Conservation (phyloP, 1,139 yeast species). For the Scheffersomyces titani region DNA sequence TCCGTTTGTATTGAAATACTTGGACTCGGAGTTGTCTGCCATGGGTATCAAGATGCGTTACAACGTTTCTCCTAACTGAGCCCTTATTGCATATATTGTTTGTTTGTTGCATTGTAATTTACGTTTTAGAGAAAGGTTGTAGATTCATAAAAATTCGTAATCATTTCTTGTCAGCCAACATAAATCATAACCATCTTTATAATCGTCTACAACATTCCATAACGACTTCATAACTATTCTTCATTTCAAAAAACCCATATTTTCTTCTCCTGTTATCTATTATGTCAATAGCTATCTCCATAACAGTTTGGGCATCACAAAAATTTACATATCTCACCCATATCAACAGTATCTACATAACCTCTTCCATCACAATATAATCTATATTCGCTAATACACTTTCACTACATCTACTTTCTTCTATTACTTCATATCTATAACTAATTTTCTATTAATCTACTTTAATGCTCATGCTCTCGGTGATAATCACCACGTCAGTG, state of each 20-base stretch:
- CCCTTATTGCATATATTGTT: slow-evolving; percentile 1
- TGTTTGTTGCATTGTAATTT: not conserved
- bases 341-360: not conserved
- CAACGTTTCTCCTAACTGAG: slow-evolving; percentile 67
- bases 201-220: no score
- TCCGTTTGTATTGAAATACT: slow-evolving; percentile 92
- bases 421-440: not conserved
- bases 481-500: slow-evolving; percentile 6
- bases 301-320: no score
- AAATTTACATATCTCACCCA: not conserved
- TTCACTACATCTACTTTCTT: not conserved
- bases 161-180: no score
- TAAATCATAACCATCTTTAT: not conserved
- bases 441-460: not conserved
- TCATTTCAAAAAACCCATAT: no score
- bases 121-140: not conserved
- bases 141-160: not conserved
- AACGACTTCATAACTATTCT: no score
- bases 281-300: no score
- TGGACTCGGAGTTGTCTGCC: slow-evolving; percentile 94
- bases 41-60: slow-evolving; percentile 96
- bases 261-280: no score
- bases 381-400: no score
- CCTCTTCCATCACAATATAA: no score
- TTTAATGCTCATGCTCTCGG: not conserved